These are phyloP conservation scores for Penicillium cataractarum DNA, from an alignment of 495 filamentous ascomycete genomes.

Conservation along the genomic window DNA sequence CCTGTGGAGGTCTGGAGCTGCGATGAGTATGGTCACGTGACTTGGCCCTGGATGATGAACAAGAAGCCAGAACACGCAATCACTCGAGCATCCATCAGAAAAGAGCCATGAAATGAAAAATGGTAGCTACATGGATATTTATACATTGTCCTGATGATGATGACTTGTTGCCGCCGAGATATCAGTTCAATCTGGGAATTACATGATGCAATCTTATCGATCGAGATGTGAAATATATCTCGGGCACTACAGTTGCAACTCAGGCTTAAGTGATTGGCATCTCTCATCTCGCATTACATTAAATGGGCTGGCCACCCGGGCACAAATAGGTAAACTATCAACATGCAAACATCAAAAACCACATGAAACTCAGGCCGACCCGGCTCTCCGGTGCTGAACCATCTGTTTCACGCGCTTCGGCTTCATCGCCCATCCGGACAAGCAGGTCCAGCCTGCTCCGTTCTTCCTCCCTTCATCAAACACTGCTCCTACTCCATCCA, in stretches of 20 bases:
- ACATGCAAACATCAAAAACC: constrained; percentile 2
- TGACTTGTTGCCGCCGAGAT: neutral
- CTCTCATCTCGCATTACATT: constrained; percentile 31
- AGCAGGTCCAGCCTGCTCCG: constrained; percentile 81
- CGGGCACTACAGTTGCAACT: no score
- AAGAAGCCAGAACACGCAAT: neutral
- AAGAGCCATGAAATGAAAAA: neutral
- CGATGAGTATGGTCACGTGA: constrained; percentile 9
- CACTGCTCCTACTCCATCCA: constrained; percentile 77
- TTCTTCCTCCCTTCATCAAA: constrained; percentile 82
- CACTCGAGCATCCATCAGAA: neutral
- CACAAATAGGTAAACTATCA: constrained; percentile 21
- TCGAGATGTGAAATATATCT: no score
- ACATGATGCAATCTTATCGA: no score
- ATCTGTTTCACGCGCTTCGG: constrained; percentile 46
- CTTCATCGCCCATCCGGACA: constrained; percentile 92
- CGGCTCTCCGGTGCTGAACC: neutral
- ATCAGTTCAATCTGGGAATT: neutral
- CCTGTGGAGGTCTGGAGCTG: constrained; percentile 11
- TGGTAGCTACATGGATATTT: no score
- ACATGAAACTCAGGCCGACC: constrained; percentile 1
- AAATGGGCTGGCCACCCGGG: constrained; percentile 24
- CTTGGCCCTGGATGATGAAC: neutral
- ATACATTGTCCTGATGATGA: no score
- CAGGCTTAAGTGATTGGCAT: no score